Evolutionary conservation across 2,329 filamentous ascomycete genomes (phyloP), one percentile per base, ranked within the genome.

Genomic region (Monosporascus sp.): DNA sequence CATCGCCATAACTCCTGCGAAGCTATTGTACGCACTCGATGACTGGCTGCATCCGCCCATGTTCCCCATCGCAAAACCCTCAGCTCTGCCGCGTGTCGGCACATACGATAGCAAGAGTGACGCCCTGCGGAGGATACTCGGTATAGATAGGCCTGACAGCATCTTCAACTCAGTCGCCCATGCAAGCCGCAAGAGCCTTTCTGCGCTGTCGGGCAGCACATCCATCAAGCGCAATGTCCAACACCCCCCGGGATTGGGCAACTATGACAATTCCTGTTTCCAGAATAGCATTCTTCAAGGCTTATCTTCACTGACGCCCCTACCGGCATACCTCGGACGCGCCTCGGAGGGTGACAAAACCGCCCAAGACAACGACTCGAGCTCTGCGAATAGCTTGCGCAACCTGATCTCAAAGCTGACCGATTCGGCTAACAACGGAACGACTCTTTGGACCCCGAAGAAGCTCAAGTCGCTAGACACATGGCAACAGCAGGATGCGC

Each of bases 401-500:
- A 77, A 82, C 5, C 79, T 93, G 14, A 81, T 96, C 48, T 72
- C 72, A n/a, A 82, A 84, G 52, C 75, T 97, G 38, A 89, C 88
- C 62, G 79, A 87, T 63, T 72, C 80, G 0, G 73, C 78, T 8
- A 89, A 91, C 62, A 86, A 89, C 56, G 90, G 90, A 7, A 80
- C 79, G 62, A 87, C 85, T 20, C 75, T 97, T 15, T 96, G 90
- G 90, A 91, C 91, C 6, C 89, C 90, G 0, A 75, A 81, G 1
- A 83, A 87, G 51, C 75, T 97, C 46, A 96, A 96, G 70, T 92
- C 86, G 9, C 95, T 97, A 87, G 93, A 87, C 69, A 96, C 89
- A 31, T 96, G 89, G 83, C 89, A 95, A 61, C 94, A 97, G 67
- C 94, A 99, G 70, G 94, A 99, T 71, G 94, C 94, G 5, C 94